Evolutionary conservation across 2,329 filamentous ascomycete genomes (phyloP).

Genomic region (Talaromyces sp.): DNA sequence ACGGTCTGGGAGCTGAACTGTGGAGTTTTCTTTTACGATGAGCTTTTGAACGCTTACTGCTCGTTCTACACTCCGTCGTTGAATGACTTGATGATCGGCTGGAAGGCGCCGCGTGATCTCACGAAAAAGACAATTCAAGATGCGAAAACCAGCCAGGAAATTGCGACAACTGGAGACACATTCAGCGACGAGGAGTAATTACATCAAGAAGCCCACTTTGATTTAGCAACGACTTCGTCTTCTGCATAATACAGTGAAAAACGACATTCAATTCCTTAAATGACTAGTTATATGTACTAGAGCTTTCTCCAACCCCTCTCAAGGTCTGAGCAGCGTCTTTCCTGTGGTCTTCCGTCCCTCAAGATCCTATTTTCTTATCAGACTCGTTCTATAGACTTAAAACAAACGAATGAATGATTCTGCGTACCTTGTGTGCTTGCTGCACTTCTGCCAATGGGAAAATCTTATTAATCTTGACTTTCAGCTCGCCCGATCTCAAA

Average conservation of each 20-base stretch:
- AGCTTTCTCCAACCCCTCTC: slow-evolving; percentile 18
- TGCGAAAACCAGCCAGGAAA: slow-evolving; percentile 16
- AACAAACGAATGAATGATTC: not conserved
- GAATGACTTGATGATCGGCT: slow-evolving; percentile 68
- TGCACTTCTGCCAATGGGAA: slow-evolving; percentile 74
- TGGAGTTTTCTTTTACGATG: slow-evolving; percentile 65
- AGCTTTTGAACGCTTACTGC: slow-evolving; percentile 55
- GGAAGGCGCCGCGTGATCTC: slow-evolving; percentile 55
- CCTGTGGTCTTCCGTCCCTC: slow-evolving; percentile 80
- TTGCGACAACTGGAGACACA: not conserved
- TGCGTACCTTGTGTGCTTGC: slow-evolving; percentile 61
- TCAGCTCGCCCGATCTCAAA: slow-evolving; percentile 66
- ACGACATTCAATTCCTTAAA: not conserved
- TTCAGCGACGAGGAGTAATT: not conserved
- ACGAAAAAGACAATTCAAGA: slow-evolving; percentile 14
- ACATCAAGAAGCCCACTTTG: not conserved
- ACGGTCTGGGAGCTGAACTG: slow-evolving; percentile 58
- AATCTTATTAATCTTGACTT: slow-evolving; percentile 70
- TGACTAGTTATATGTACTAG: not conserved
- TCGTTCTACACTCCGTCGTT: slow-evolving; percentile 65
- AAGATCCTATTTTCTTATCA: slow-evolving; percentile 57
- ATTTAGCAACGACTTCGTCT: too few species aligned
- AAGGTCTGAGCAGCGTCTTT: slow-evolving; percentile 73
- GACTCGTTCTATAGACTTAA: not conserved
- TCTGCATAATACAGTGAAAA: not conserved